Base-by-base conservation (phyloP, 2,329 filamentous ascomycete genomes). In the Nectriaceae sp. region DNA sequence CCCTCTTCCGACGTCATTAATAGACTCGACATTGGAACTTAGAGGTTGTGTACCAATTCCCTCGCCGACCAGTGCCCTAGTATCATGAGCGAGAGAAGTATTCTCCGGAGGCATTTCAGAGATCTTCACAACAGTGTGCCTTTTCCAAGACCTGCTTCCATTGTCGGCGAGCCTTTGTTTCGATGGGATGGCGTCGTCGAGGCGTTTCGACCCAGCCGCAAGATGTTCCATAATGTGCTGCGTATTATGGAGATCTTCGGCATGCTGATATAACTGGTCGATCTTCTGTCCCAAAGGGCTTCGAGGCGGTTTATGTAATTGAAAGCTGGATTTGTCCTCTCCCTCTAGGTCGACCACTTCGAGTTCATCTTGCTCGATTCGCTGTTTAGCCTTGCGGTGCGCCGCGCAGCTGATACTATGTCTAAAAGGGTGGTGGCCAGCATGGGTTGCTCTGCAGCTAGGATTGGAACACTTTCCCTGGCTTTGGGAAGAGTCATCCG, bases 171-270 rank as follows among this genome's bases (percentile, higher is more conserved):
- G n/a, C n/a, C n/a, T n/a, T n/a, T n/a, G n/a, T n/a, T n/a, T n/a
- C n/a, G n/a, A n/a, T n/a, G n/a, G n/a, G n/a, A n/a, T n/a, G n/a
- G n/a, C n/a, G n/a, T 13, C 6, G 24, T 29, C 24, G 4, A 49
- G 26, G 1, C 21, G 41, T 37, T 39, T 49, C 11, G 54, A 36
- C 5, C 65, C 52, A 31, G 59, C 61, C 33, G n/a, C n/a, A 11
- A 71, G 55, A 38, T 71, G 66, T 38, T 70, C 65, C 38, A 65
- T 56, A 46, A 68, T 67, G 49, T 71, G 69, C 22, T 65, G 61
- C 16, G 63, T 55, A 40, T 60, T 60, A 42, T 70, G 62, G 4
- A 73, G 61, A 20, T 67, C 64, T 33, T 68, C 53, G 6, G 65
- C 63, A 50, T 71, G 65, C 3, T 65, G 64, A 42, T 67, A 64